phyloP scores from a whole-genome alignment of 2,329 filamentous ascomycete genomes.

The Sporothrix pseudoabietina region DNA sequence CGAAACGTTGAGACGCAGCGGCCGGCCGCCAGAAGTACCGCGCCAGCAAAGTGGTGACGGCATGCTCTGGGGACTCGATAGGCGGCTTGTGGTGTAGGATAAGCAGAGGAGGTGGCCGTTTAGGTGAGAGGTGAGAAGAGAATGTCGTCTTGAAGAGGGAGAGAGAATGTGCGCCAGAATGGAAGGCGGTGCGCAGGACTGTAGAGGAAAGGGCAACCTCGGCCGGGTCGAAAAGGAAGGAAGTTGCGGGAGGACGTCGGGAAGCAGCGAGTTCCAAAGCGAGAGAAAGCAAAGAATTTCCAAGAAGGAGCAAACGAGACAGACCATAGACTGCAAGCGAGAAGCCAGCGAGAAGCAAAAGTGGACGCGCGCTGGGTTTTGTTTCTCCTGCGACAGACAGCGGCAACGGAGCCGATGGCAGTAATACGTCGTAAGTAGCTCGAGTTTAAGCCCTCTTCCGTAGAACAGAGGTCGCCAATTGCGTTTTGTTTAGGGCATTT shows the following conservation, averaged over 20 bases:
- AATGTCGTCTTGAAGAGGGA: background rate
- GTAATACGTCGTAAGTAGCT: no score
- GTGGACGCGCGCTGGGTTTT: constrained; percentile 17
- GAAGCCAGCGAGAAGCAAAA: constrained; percentile 22
- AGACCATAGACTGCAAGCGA: constrained; percentile 16
- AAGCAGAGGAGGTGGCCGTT: background rate
- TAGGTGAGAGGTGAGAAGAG: background rate
- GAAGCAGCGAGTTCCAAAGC: background rate
- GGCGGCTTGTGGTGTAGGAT: constrained; percentile 5
- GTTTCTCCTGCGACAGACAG: constrained; percentile 6
- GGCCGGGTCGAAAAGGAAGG: background rate
- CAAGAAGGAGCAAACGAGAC: constrained; percentile 27
- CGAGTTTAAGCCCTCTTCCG: background rate
- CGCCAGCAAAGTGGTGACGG: constrained; percentile 30
- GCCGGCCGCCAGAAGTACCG: constrained; percentile 21
- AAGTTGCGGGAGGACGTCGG: background rate
- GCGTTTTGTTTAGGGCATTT: background rate
- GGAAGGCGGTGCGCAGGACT: background rate
- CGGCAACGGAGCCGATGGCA: constrained; percentile 6
- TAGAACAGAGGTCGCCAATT: constrained; percentile 3
- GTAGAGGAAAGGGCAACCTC: background rate
- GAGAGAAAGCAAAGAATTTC: background rate
- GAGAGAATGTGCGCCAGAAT: background rate
- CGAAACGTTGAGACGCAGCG: constrained; percentile 25
- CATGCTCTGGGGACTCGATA: constrained; percentile 14